Evolutionary conservation across 768 basidiomycete genomes (phyloP), one percentile per base, ranked within the genome.

Genomic region (Tulasnella sp.): DNA sequence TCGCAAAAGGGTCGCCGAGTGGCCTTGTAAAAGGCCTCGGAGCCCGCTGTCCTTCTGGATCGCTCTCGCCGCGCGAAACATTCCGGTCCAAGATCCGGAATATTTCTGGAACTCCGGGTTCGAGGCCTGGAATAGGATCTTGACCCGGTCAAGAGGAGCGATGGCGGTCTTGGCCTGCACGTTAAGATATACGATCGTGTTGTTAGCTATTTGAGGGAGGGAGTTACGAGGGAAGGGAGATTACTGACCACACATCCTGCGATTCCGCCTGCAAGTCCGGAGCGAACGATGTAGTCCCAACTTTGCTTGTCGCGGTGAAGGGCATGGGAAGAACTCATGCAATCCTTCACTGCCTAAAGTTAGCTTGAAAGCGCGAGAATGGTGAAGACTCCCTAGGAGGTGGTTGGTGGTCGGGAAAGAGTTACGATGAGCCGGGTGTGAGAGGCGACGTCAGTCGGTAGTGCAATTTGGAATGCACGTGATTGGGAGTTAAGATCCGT

Each of bases 61-160:
- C 73, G 87, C 83, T 44, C 81, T 83, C 35, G 87, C 88, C 59
- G 96, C 95, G 67, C 86, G 83, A 76, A 89, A 88, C 26, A 92
- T 89, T 59, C 96, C 96, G 75, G 86, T 87, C 86, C 92, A 96
- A 8, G 90, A 88, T 59, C 96, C 95, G 72, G 95, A 87, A 81
- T 95, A 98, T 80, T 94, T 92, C 78, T 87, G 86, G 78, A 91
- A 99, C 73, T 98, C 96, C 8, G 92, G 91, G 80, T 96, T 97
- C 7, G 93, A 93, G 0, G 97, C 94, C 80, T 99, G 96, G 78
- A 98, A 97, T 65, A 99, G 88, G 77, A 99, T 99, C 83, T 99
- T 99, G 76, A 99, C 95, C 78, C 97, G 85, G 80, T 99, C 97
- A 65, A 99, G 85, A 3, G 97, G 97, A 22, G 97, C 97, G 59